These are phyloP conservation scores for Primulina tabacum DNA, from an alignment of 257 asterid genomes.

Conservation along the genomic window DNA sequence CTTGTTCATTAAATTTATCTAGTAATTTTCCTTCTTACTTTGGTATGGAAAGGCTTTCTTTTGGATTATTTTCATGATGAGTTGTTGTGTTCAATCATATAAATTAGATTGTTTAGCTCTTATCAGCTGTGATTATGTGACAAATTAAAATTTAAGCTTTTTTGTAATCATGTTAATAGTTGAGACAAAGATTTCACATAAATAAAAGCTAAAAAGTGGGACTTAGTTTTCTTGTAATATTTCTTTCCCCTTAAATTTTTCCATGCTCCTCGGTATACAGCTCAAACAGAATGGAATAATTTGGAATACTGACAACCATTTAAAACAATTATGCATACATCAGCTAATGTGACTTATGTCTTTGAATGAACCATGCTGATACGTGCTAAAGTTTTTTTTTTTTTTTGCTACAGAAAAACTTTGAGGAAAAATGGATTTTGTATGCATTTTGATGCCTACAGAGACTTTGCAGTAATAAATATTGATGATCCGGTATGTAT, in stretches of 20 bases:
- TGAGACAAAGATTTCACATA: not conserved
- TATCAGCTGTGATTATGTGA: not conserved
- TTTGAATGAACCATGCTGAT: not conserved
- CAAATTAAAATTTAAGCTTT: not conserved
- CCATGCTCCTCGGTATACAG: not conserved
- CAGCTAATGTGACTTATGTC: slow-evolving; percentile 6
- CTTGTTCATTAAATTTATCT: slow-evolving; percentile 7
- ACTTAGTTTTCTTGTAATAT: not conserved
- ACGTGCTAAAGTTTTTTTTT: slow-evolving; percentile 9
- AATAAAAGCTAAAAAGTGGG: slow-evolving; percentile 1
- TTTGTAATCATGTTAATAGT: slow-evolving; percentile 5
- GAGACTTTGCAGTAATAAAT: slow-evolving; percentile 37
- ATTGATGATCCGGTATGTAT: slow-evolving; percentile 54
- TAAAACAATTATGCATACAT: slow-evolving; percentile 3
- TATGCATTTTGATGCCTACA: slow-evolving; percentile 73
- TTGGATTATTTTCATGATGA: not conserved
- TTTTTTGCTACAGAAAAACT: slow-evolving; percentile 52
- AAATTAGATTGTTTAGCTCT: slow-evolving; percentile 4
- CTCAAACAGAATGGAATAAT: not conserved
- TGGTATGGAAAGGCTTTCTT: not conserved
- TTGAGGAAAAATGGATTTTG: slow-evolving; percentile 85
- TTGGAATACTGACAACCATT: not conserved
- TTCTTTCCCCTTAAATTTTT: slow-evolving; percentile 8
- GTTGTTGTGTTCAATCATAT: not conserved
- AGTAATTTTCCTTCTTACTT: slow-evolving; percentile 2